Evolutionary conservation across 2,329 filamentous ascomycete species (phyloP).

Genomic region (Aspergillus fumigatiaffinis): DNA sequence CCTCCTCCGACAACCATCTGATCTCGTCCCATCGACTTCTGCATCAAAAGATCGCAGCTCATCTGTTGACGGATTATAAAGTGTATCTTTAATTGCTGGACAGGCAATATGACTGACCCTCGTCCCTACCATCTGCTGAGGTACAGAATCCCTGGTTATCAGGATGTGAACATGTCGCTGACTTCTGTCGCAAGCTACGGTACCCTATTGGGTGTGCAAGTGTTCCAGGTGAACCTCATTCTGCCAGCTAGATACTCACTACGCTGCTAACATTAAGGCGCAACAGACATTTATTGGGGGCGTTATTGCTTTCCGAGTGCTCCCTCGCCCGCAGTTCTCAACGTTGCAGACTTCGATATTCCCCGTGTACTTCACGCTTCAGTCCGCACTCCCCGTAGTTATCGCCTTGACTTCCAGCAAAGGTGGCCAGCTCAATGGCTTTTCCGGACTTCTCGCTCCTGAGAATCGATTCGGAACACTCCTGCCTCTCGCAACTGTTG

Average conservation of each 20-base stretch:
- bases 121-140: slow-evolving; percentile 33
- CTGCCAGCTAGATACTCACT: background rate
- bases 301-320: slow-evolving; percentile 69
- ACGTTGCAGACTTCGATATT: slow-evolving; percentile 77
- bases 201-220: slow-evolving; percentile 76
- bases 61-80: background rate
- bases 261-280: background rate
- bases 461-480: slow-evolving; percentile 63
- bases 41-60: slow-evolving; percentile 1
- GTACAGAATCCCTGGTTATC: slow-evolving; percentile 12
- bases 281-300: slow-evolving; percentile 69
- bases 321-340: slow-evolving; percentile 77
- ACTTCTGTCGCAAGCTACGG: slow-evolving; percentile 62
- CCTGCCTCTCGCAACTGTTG: slow-evolving; percentile 65
- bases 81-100: background rate
- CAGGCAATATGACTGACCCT: slow-evolving; percentile 26
- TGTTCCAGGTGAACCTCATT: slow-evolving; percentile 66
- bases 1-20: background rate
- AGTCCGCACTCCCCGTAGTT: slow-evolving; percentile 68
- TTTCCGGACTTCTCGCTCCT: slow-evolving; percentile 43
- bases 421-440: slow-evolving; percentile 28
- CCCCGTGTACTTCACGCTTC: slow-evolving; percentile 76
- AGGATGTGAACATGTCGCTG: background rate
- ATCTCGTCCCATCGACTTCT: background rate
- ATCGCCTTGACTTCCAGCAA: slow-evolving; percentile 78